Evolutionary conservation across 2,329 filamentous ascomycete genomes (phyloP).

Genomic region (Emergomyces orientalis): DNA sequence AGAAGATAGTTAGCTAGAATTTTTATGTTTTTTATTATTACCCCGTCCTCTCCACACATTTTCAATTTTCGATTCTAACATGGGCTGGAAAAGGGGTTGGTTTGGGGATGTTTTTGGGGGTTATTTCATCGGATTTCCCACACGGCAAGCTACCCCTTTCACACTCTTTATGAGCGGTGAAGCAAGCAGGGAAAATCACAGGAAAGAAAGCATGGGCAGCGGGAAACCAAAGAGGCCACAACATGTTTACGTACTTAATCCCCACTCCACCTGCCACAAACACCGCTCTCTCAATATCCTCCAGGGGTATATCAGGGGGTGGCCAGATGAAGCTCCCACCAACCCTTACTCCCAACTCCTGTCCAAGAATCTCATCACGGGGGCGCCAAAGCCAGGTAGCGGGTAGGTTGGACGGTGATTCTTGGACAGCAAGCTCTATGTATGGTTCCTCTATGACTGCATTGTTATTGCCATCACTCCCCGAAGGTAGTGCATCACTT

Average conservation of each 20-base stretch:
- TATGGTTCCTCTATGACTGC: conserved; percentile 37
- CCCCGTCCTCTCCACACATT: neutral
- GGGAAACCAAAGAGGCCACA: neutral
- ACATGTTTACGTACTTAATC: conserved; percentile 51
- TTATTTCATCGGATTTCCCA: neutral
- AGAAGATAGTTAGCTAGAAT: conserved; percentile 7
- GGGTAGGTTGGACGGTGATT: conserved; percentile 59
- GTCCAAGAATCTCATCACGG: conserved; percentile 46
- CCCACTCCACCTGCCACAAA: conserved; percentile 76
- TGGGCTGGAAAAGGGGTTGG: neutral
- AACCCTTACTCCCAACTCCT: conserved; percentile 56
- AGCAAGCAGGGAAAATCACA: too few species aligned
- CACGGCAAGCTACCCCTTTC: neutral
- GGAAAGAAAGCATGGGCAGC: too few species aligned
- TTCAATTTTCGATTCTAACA: neutral
- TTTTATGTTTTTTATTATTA: neutral
- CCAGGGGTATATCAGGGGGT: conserved; percentile 41
- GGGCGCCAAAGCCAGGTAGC: conserved; percentile 68
- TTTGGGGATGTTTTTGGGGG: neutral
- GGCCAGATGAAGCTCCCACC: conserved; percentile 79
- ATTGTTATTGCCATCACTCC: neutral
- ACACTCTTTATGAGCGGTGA: neutral
- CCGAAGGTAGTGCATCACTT: conserved; percentile 34
- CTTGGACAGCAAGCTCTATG: conserved; percentile 70
- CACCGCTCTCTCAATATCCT: conserved; percentile 50